A percentile compares a stretch with the other conserved stretches of the same genome.
phyloP scores from a whole-genome alignment of 2,329 filamentous ascomycete genomes.

The Aspergillus novofumigatus region DNA sequence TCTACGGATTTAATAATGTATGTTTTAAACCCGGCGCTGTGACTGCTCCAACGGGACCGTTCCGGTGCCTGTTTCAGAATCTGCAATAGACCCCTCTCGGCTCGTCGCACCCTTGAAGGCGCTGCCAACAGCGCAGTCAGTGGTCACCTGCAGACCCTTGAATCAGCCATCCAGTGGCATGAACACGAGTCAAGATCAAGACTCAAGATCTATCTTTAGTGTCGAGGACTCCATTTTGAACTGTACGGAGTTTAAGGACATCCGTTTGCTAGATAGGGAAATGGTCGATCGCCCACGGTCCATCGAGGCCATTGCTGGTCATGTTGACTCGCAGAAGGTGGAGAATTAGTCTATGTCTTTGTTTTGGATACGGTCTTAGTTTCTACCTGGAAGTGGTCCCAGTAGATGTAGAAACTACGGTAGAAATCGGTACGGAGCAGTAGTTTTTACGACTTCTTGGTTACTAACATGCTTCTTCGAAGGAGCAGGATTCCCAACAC shows the following conservation, averaged over 20 bases:
- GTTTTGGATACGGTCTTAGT: not conserved
- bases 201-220: not conserved
- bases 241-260: too few species aligned
- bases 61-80: constrained; percentile 12
- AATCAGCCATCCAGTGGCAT: not conserved
- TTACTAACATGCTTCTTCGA: not conserved
- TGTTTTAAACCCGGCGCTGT: not conserved
- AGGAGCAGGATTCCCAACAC: not conserved
- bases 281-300: not conserved
- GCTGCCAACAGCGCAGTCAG: not conserved
- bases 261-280: not conserved
- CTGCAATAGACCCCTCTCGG: constrained; percentile 9
- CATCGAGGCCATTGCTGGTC: not conserved
- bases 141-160: not conserved
- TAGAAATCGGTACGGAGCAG: not conserved
- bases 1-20: not conserved
- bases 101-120: not conserved
- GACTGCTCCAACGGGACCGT: not conserved
- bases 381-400: not conserved
- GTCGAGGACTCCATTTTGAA: not conserved
- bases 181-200: not conserved
- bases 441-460: not conserved
- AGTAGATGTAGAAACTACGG: not conserved
- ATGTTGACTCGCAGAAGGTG: not conserved
- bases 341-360: not conserved